Percentiles rank a stretch among this genome's conserved stretches.
These are phyloP conservation scores for Ocimum tenuiflorum DNA, from an alignment of 257 asterid genomes.

Conservation along the genomic window DNA sequence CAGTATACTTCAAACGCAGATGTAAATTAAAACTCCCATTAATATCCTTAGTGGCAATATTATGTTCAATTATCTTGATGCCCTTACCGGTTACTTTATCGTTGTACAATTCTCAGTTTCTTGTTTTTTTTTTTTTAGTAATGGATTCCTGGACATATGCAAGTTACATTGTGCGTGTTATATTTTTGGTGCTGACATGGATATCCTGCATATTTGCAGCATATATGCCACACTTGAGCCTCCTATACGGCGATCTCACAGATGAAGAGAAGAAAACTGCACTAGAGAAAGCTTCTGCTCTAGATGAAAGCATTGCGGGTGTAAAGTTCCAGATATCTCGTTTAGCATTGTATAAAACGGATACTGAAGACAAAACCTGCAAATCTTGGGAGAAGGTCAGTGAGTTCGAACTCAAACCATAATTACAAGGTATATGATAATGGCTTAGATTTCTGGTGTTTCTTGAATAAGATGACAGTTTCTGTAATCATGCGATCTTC, in stretches of 20 bases:
- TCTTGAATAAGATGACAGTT: constrained; percentile 20
- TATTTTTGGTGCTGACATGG: constrained; percentile 3
- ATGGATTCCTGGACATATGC: neutral
- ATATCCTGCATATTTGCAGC: constrained; percentile 38
- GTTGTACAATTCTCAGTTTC: neutral
- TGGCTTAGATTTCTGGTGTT: constrained; percentile 2
- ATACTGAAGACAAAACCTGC: constrained; percentile 70
- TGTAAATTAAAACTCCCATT: no score
- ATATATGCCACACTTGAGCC: constrained; percentile 95
- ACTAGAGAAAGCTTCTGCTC: constrained; percentile 51
- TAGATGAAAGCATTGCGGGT: constrained; percentile 50
- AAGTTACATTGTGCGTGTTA: neutral
- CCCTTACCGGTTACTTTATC: no score
- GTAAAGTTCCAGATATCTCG: constrained; percentile 53
- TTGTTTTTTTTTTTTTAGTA: no score
- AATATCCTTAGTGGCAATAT: no score
- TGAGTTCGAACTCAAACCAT: constrained; percentile 39
- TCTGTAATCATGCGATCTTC: neutral
- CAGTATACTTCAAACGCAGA: no score
- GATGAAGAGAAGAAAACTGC: constrained; percentile 74
- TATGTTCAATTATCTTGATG: no score
- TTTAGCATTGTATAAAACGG: constrained; percentile 67
- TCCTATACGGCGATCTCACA: constrained; percentile 63
- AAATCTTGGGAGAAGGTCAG: constrained; percentile 86
- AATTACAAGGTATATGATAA: neutral